These are phyloP conservation scores for Obelidium mucronatum DNA, from an alignment of 192 early-diverging fungal species.

Conservation along the genomic window DNA sequence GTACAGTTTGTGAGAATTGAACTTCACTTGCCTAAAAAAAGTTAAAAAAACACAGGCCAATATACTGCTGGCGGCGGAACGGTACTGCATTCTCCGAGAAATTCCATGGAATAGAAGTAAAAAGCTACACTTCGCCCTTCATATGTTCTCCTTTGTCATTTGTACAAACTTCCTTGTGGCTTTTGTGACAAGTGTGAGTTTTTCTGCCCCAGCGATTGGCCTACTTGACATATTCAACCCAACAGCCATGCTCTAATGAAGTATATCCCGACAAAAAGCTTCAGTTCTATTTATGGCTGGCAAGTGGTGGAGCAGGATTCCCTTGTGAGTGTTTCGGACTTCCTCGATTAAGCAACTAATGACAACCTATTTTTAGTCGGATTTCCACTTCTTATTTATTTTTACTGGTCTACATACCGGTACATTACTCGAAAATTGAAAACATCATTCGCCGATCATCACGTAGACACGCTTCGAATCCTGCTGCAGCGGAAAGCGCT, in stretches of 20 bases:
- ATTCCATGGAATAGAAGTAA: not conserved
- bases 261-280: not conserved
- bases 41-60: not conserved
- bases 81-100: not conserved
- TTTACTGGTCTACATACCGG: not conserved
- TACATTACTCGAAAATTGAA: not conserved
- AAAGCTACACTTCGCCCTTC: too few species aligned
- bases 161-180: too few species aligned
- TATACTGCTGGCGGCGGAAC: not conserved
- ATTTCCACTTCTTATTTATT: not conserved
- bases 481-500: conserved; percentile 11
- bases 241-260: not conserved
- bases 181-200: too few species aligned
- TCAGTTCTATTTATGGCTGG: not conserved
- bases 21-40: too few species aligned
- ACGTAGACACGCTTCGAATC: not conserved
- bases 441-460: not conserved
- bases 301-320: not conserved
- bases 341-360: too few species aligned
- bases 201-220: too few species aligned
- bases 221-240: too few species aligned
- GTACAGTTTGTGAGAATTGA: too few species aligned
- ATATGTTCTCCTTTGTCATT: too few species aligned
- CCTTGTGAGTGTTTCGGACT: too few species aligned
- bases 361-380: not conserved